A percentile compares a stretch with the other conserved stretches of the same genome.
Conservation (phyloP, 192 early-diverging fungal genomes). For the Coemansia erecta region DNA sequence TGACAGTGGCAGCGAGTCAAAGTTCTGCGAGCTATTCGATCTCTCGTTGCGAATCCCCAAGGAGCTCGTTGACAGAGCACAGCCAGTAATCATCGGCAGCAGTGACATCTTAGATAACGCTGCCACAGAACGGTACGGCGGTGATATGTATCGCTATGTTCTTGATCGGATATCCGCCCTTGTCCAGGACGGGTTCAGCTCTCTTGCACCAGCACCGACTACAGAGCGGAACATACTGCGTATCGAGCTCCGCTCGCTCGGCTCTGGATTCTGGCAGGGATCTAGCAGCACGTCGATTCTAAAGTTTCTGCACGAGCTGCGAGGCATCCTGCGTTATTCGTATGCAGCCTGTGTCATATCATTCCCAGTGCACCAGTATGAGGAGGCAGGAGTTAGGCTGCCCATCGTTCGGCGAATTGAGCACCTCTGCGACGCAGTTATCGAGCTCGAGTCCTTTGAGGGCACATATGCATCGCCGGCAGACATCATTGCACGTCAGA, state of each 20-base stretch:
- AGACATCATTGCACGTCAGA: slow-evolving; percentile 54
- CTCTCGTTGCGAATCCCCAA: slow-evolving; percentile 72
- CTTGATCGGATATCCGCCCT: slow-evolving; percentile 56
- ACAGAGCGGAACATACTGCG: slow-evolving; percentile 67
- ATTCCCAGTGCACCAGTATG: slow-evolving; percentile 77
- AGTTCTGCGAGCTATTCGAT: slow-evolving; percentile 84
- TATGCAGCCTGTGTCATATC: slow-evolving; percentile 76
- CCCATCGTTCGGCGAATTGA: slow-evolving; percentile 67
- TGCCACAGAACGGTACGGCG: slow-evolving; percentile 9
- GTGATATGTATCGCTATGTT: slow-evolving; percentile 39
- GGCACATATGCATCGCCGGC: slow-evolving; percentile 53
- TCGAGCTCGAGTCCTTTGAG: slow-evolving; percentile 93
- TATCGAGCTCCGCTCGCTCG: slow-evolving; percentile 78
- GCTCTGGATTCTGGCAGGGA: slow-evolving; percentile 76
- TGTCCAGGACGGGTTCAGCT: slow-evolving; percentile 69
- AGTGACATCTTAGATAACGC: slow-evolving; percentile 15
- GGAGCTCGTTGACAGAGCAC: slow-evolving; percentile 57
- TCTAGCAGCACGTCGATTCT: slow-evolving; percentile 55
- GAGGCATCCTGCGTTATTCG: slow-evolving; percentile 73
- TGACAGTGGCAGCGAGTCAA: slow-evolving; percentile 21
- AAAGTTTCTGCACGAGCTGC: slow-evolving; percentile 72
- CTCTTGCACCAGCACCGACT: slow-evolving; percentile 26
- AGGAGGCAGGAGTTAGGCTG: slow-evolving; percentile 35
- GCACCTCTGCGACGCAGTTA: slow-evolving; percentile 79
- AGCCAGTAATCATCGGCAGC: slow-evolving; percentile 52